Conservation (phyloP, 139 green algal genomes). For the Chlamydomonas asymmetrica region DNA sequence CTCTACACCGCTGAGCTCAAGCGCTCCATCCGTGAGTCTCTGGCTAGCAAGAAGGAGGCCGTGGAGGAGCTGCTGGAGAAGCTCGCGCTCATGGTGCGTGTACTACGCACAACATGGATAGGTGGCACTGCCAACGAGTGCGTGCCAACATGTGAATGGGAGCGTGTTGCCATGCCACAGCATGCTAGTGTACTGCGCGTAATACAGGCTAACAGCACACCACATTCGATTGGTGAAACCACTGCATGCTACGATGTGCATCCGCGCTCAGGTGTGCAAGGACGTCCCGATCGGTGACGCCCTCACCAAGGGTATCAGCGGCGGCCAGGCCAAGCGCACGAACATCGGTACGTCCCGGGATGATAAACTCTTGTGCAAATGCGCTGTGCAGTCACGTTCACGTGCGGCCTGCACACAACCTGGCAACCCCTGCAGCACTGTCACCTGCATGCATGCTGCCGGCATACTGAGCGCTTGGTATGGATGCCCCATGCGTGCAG, state of each 20-base stretch:
- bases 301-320: constrained; percentile 62
- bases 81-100: constrained; percentile 21
- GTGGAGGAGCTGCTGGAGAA: constrained; percentile 51
- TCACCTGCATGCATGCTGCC: no score
- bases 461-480: no score
- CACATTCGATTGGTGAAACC: no score
- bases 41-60: constrained; percentile 40
- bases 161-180: neutral
- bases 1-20: constrained; percentile 74
- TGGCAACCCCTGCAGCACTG: no score
- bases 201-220: no score
- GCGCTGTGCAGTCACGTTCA: no score
- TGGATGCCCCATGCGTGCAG: neutral
- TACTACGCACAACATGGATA: no score
- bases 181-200: no score
- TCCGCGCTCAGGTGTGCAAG: constrained; percentile 24
- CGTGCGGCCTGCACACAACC: no score
- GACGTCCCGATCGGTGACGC: constrained; percentile 50
- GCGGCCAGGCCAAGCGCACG: constrained; percentile 65
- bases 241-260: no score
- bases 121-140: no score
- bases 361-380: no score
- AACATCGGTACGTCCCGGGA: constrained; percentile 68
- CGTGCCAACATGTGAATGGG: neutral
- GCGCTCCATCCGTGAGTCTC: constrained; percentile 31